Percentiles rank a stretch among this genome's conserved stretches.
These are phyloP conservation scores for Cryptococcus jaspeensis DNA, from an alignment of 1,284 basidiomycete species.

Conservation along the genomic window DNA sequence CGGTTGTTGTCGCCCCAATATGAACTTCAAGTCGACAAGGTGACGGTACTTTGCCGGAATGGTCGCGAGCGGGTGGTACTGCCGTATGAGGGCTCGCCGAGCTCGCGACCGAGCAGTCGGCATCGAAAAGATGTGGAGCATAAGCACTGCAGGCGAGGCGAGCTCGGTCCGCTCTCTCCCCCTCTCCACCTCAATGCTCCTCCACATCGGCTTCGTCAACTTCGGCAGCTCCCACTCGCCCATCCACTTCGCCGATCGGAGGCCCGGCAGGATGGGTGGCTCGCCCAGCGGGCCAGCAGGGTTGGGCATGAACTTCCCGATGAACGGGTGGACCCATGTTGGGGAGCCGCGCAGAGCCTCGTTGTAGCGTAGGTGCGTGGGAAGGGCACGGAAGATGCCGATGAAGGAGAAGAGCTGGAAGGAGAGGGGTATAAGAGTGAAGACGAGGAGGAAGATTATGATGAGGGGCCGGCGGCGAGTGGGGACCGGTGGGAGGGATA, in stretches of 20 bases:
- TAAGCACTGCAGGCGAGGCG: constrained; percentile 19
- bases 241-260: constrained; percentile 6
- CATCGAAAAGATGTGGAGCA: constrained; percentile 36
- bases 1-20: constrained; percentile 10
- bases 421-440: neutral
- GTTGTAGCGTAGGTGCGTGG: constrained; percentile 15
- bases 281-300: constrained; percentile 4
- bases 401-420: neutral
- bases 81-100: constrained; percentile 24
- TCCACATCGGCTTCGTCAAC: constrained; percentile 2
- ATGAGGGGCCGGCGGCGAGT: too few relatives aligned
- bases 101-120: constrained; percentile 1
- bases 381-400: too few relatives aligned
- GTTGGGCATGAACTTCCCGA: constrained; percentile 2
- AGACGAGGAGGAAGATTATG: neutral
- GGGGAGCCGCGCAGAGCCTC: constrained; percentile 1
- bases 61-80: constrained; percentile 1
- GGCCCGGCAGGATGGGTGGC: neutral
- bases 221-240: constrained; percentile 7
- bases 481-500: too few relatives aligned
- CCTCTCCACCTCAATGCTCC: neutral
- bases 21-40: constrained; percentile 28
- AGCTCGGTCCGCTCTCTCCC: neutral
- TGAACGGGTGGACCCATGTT: constrained; percentile 2
- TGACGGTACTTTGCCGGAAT: constrained; percentile 18